Base-by-base conservation (phyloP, 1,284 basidiomycete species). In the Moesziomyces sp. region DNA sequence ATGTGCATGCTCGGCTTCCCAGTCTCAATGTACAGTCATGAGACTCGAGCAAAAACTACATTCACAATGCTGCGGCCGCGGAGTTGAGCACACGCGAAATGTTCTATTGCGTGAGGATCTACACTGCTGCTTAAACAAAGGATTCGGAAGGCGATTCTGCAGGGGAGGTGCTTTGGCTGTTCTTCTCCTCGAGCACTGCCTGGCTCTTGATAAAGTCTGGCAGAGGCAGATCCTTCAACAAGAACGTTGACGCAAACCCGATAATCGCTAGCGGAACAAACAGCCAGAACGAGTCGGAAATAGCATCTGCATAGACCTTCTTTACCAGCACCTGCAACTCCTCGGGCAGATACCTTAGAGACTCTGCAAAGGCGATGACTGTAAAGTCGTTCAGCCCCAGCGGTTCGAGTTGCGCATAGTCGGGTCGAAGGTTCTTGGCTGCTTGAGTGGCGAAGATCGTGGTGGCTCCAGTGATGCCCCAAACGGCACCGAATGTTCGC, bases 381-480 rank as follows among this genome's bases (percentile, higher is more conserved):
- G 67, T 75, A 13, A 58, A 49, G 14, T 74, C 72, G 49, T 42
- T 55, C 13, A 77, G 35, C 4, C 75, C 75, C 5, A 65, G 49
- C 3, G 63, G 63, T 48, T 56, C 56, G 45, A 66, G 63, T 16
- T 59, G 52, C 0, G 52, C 24, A n/a, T 52, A 66, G 30, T 52
- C 26, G 1, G 63, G 63, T 1, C 40, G 21, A 11, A 66, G 57
- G 6, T 52, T 24, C 5, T 58, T 43, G 16, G 52, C 63, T 14
- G 63, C 57, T 26, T 54, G 47, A 3, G 63, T 66, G 52, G 72
- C 67, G 24, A 77, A 65, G 53, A 74, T 63, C n/a, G 71, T 75
- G 10, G 71, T 77, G 5, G 71, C 62, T 9, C 60, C 47, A 0
- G 74, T 73, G 48, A 78, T 73, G 23, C 76, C 76, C 70, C 73